Evolutionary conservation across 805 yeast species (phyloP).

Genomic region (Pichia gijzeniarum): DNA sequence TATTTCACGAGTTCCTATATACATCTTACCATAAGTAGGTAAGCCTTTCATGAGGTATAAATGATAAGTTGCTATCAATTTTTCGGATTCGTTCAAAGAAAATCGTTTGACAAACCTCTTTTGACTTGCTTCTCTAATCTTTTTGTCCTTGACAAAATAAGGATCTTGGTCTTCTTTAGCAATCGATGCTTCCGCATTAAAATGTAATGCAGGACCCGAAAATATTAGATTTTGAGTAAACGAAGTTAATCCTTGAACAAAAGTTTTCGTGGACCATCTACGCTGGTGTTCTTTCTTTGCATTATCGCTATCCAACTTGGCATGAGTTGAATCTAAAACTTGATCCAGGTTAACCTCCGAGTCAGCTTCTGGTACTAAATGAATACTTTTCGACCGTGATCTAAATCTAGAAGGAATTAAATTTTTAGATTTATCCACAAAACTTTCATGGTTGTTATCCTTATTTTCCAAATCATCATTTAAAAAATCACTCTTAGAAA

Average conservation of each 20-base stretch:
- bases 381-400: not conserved
- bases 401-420: not conserved
- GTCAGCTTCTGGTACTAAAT: not conserved
- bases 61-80: slow-evolving; percentile 61
- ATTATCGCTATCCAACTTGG: not conserved
- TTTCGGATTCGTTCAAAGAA: slow-evolving; percentile 46
- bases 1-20: slow-evolving; percentile 59
- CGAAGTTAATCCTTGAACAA: slow-evolving; percentile 27
- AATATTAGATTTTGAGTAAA: slow-evolving; percentile 23
- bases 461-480: not conserved
- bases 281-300: slow-evolving; percentile 1
- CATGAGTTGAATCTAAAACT: slow-evolving; percentile 1
- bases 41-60: slow-evolving; percentile 61
- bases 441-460: not conserved
- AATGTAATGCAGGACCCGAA: slow-evolving; percentile 42
- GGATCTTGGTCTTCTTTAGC: slow-evolving; percentile 41
- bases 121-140: slow-evolving; percentile 32
- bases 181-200: slow-evolving; percentile 34
- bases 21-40: slow-evolving; percentile 80
- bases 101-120: slow-evolving; percentile 45
- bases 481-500: not conserved
- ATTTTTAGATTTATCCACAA: not conserved
- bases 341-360: not conserved
- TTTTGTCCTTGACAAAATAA: slow-evolving; percentile 38
- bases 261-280: slow-evolving; percentile 23